Percentiles rank a stretch among this genome's conserved stretches.
Conservation (phyloP, 257 asterid genomes). For the Fraxinus quadrangulata region DNA sequence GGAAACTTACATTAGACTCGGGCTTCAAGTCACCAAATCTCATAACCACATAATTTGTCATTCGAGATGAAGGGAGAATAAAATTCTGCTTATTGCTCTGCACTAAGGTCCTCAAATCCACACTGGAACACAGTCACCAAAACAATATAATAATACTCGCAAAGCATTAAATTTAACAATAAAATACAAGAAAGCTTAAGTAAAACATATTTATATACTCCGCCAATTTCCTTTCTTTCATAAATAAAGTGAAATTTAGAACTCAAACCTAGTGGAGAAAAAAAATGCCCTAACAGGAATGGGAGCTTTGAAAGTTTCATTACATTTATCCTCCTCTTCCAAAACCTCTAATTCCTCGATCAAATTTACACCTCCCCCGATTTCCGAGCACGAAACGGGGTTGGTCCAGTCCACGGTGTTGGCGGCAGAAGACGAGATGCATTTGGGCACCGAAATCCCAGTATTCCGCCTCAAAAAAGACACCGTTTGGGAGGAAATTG, state of each 20-base stretch:
- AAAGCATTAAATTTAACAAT: too few relatives aligned
- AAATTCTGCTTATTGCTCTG: constrained; percentile 81
- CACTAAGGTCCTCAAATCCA: constrained; percentile 83
- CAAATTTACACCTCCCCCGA: constrained; percentile 32
- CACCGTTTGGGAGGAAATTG: constrained; percentile 13
- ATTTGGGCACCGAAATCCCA: constrained; percentile 37
- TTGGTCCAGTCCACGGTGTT: constrained; percentile 53
- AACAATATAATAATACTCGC: constrained; percentile 5
- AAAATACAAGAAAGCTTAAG: too few relatives aligned
- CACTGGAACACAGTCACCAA: constrained; percentile 48
- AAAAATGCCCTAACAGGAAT: constrained; percentile 90
- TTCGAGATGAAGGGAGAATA: constrained; percentile 77
- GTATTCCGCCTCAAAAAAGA: constrained; percentile 32
- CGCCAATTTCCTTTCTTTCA: too few relatives aligned
- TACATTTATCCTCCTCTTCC: constrained; percentile 35
- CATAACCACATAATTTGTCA: constrained; percentile 91
- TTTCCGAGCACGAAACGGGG: constrained; percentile 36
- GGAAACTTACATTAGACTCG: constrained; percentile 53
- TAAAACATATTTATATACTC: too few relatives aligned
- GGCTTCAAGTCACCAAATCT: constrained; percentile 64
- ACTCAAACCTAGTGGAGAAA: constrained; percentile 81
- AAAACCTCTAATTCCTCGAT: constrained; percentile 21
- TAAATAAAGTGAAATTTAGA: not conserved
- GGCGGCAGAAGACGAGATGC: constrained; percentile 53
- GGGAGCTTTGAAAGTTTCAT: constrained; percentile 38